Evolutionary conservation across 2,329 filamentous ascomycete genomes (phyloP), one percentile per base, ranked within the genome.

Genomic region (Graphilbum ipis-grandicollis): DNA sequence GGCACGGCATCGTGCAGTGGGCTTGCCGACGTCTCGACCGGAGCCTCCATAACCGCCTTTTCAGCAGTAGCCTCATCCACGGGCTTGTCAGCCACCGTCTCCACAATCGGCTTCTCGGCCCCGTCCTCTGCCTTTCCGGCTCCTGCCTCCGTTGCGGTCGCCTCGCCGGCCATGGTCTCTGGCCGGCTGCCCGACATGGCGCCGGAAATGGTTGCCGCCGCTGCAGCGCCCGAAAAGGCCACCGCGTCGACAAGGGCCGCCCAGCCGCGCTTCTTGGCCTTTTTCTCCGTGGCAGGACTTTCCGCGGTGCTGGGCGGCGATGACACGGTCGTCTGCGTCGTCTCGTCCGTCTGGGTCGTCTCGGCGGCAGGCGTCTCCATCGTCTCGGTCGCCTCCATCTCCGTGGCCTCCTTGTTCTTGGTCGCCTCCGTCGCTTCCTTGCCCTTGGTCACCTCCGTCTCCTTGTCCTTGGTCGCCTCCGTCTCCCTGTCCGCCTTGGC

Each of bases 211-310:
- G n/a, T n/a, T n/a, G n/a, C n/a, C n/a, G n/a, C n/a, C 9, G 49
- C 55, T 5, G 47, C 50, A 8, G 49, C 63, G 21, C 58, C 57
- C 3, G 21, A 18, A 17, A 13, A 23, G 12, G 61, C 54, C 34
- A 71, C 54, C 14, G 65, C 65, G 25, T 63, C 62, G 31, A 66
- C 60, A 33, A 74, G 56, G 25, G 61, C 59, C 19, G 62, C 65
- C 71, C 70, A 73, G 34, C 58, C 57, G 34, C 54, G 61, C 32
- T 56, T 54, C 50, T 56, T 60, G 37, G 52, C 54, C 17, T 34
- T 34, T 19, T 37, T 36, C 26, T 26, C 35, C n/a, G n/a, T n/a
- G n/a, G n/a, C n/a, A n/a, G n/a, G n/a, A n/a, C n/a, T n/a, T n/a
- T n/a, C n/a, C n/a, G n/a, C n/a, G n/a, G n/a, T n/a, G n/a, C n/a